Conservation (phyloP, 192 early-diverging fungal species). For the Coemansia sp. region DNA sequence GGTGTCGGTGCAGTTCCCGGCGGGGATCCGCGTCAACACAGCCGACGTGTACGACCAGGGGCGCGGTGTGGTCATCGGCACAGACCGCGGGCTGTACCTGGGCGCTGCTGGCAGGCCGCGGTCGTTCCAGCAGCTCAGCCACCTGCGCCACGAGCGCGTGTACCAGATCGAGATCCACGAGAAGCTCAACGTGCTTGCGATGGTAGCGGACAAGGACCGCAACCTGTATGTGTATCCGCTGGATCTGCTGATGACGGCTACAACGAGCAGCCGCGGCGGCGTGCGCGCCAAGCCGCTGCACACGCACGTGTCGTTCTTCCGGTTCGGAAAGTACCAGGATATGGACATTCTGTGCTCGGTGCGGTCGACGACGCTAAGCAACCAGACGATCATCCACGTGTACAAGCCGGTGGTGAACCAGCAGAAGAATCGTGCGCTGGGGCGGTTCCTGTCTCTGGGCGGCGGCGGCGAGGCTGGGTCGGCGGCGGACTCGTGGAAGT, state of each 20-base stretch:
- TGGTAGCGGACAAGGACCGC: conserved; percentile 74
- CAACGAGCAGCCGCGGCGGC: conserved; percentile 25
- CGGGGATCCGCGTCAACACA: conserved; percentile 48
- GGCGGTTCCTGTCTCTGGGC: conserved; percentile 48
- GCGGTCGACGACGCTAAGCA: conserved; percentile 70
- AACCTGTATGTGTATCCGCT: conserved; percentile 59
- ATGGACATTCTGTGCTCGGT: conserved; percentile 67
- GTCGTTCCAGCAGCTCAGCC: conserved; percentile 55
- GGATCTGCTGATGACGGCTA: conserved; percentile 54
- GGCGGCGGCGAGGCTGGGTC: conserved; percentile 18
- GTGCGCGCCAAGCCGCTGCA: conserved; percentile 57
- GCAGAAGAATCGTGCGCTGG: conserved; percentile 53
- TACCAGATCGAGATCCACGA: conserved; percentile 85
- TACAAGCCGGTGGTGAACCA: conserved; percentile 66
- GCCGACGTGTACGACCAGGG: conserved; percentile 61
- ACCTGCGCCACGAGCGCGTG: conserved; percentile 72
- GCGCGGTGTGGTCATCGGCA: conserved; percentile 72
- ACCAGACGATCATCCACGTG: conserved; percentile 69
- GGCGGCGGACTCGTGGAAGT: conserved; percentile 48
- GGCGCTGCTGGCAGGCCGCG: conserved; percentile 61
- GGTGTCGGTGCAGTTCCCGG: conserved; percentile 49
- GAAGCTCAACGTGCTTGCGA: conserved; percentile 74
- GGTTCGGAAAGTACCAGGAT: conserved; percentile 63
- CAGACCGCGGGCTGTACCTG: conserved; percentile 82
- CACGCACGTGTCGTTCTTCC: conserved; percentile 70